phyloP scores from a whole-genome alignment of 2,329 filamentous ascomycete species.

The Cadophora sp. region DNA sequence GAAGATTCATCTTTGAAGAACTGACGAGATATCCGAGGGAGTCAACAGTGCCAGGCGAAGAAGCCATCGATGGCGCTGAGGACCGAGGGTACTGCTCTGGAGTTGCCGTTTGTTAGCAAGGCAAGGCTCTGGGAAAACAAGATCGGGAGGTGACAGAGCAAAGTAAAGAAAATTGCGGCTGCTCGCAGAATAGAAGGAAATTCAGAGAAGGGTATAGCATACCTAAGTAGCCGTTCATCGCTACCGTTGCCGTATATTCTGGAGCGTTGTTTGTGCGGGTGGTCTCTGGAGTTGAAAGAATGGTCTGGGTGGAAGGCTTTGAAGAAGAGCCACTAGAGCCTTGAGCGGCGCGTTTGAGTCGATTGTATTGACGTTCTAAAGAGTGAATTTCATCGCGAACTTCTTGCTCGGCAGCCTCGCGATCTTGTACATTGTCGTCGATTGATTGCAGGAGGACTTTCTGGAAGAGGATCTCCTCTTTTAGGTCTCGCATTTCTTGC shows the following conservation, averaged over 20 bases:
- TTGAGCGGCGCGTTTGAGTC: slow-evolving; percentile 25
- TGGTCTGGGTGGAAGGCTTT: neutral
- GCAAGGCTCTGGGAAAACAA: neutral
- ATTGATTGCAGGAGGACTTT: slow-evolving; percentile 53
- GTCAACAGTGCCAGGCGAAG: slow-evolving; percentile 36
- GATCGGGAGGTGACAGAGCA: neutral
- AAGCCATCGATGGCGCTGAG: slow-evolving; percentile 33
- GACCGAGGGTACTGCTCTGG: slow-evolving; percentile 7
- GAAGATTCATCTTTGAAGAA: slow-evolving; percentile 32
- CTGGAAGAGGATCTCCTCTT: slow-evolving; percentile 52
- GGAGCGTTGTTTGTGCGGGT: neutral
- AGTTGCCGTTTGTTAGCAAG: slow-evolving; percentile 28
- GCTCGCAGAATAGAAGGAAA: neutral
- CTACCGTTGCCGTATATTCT: neutral
- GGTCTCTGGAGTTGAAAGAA: neutral
- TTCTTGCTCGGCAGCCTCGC: slow-evolving; percentile 39
- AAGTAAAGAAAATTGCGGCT: slow-evolving; percentile 1
- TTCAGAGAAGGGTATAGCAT: neutral
- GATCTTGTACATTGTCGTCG: slow-evolving; percentile 38
- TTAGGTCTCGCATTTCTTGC: slow-evolving; percentile 31
- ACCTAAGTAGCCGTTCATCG: slow-evolving; percentile 19
- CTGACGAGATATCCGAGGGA: slow-evolving; percentile 28
- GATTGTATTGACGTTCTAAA: slow-evolving; percentile 41
- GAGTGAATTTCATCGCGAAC: slow-evolving; percentile 41
- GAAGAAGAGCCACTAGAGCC: slow-evolving; percentile 18